These are phyloP conservation scores for Trichophyton equinum DNA, from an alignment of 2,329 filamentous ascomycete genomes.

Conservation along the genomic window DNA sequence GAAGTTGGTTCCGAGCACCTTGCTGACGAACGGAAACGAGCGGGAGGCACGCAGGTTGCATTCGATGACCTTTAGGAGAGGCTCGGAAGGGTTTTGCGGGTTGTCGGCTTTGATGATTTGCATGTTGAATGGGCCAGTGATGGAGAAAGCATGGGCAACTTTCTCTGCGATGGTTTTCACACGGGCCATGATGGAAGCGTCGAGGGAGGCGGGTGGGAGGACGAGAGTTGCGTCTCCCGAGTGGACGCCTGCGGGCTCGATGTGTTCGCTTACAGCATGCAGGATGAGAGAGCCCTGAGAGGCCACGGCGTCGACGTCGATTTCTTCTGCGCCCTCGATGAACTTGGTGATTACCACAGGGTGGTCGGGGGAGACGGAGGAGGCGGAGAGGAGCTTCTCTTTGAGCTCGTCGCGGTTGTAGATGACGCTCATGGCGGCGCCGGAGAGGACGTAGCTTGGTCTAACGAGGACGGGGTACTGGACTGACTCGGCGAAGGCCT, in stretches of 20 bases:
- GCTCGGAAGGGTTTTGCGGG: slow-evolving; percentile 55
- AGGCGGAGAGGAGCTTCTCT: slow-evolving; percentile 85
- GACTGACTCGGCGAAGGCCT: slow-evolving; percentile 70
- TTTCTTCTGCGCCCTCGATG: slow-evolving; percentile 92
- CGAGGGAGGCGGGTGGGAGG: slow-evolving; percentile 71
- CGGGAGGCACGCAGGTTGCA: slow-evolving; percentile 95
- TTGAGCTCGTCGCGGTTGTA: slow-evolving; percentile 76
- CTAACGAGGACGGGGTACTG: slow-evolving; percentile 91
- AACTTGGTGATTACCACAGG: slow-evolving; percentile 98
- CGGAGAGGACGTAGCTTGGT: slow-evolving; percentile 89
- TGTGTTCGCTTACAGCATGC: slow-evolving; percentile 88
- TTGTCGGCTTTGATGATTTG: slow-evolving; percentile 91
- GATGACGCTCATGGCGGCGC: slow-evolving; percentile 97
- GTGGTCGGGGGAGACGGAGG: slow-evolving; percentile 85
- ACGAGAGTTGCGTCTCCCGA: slow-evolving; percentile 94
- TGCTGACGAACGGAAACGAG: slow-evolving; percentile 96
- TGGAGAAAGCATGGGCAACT: slow-evolving; percentile 92
- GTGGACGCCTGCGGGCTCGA: slow-evolving; percentile 95
- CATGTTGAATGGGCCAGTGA: slow-evolving; percentile 99
- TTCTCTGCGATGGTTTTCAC: slow-evolving; percentile 93
- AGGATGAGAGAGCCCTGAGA: slow-evolving; percentile 74
- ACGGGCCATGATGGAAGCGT: slow-evolving; percentile 64
- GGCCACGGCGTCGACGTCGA: slow-evolving; percentile 89
- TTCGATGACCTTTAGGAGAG: slow-evolving; percentile 87
- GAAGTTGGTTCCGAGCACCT: slow-evolving; percentile 93